A percentile compares a stretch with the other conserved stretches of the same genome.
phyloP scores from a whole-genome alignment of 495 filamentous ascomycete species.

The Elasticomyces elasticus region DNA sequence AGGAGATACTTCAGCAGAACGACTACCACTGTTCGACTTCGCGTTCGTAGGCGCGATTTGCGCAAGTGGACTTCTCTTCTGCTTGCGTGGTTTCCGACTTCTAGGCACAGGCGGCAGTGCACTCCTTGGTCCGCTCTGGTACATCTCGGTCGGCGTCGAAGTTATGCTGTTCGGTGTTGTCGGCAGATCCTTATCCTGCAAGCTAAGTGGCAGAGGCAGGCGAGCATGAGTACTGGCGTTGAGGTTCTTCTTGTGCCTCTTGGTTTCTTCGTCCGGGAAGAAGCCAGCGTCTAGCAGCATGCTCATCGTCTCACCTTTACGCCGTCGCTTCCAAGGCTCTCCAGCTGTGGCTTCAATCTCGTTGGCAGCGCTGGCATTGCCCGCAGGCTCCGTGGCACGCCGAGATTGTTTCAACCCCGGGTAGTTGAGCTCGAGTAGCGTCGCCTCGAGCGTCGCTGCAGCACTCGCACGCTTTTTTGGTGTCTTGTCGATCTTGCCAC shows the following conservation, averaged over 20 bases:
- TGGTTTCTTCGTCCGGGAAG: slow-evolving; percentile 3
- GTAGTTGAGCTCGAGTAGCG: slow-evolving; percentile 3
- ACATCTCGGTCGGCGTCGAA: slow-evolving; percentile 14
- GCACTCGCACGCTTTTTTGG: slow-evolving; percentile 1
- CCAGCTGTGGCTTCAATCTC: background rate
- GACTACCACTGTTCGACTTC: background rate
- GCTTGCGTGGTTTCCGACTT: background rate
- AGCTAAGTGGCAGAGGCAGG: background rate
- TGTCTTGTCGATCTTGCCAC: slow-evolving; percentile 6
- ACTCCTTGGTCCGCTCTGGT: background rate
- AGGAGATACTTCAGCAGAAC: background rate
- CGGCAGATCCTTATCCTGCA: slow-evolving; percentile 11
- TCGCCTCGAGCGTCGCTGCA: background rate
- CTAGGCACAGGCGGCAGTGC: background rate
- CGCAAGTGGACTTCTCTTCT: slow-evolving; percentile 10
- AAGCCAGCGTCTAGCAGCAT: slow-evolving; percentile 16
- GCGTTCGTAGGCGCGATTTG: slow-evolving; percentile 1
- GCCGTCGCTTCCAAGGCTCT: slow-evolving; percentile 2
- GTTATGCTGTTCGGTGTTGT: slow-evolving; percentile 12
- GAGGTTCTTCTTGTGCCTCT: background rate
- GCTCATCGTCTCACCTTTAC: slow-evolving; percentile 19
- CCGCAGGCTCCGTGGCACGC: slow-evolving; percentile 5
- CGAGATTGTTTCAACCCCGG: background rate
- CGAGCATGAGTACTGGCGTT: background rate
- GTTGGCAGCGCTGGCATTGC: background rate